Conservation (phyloP, 768 basidiomycete genomes). For the Pulveroboletus ravenelii region DNA sequence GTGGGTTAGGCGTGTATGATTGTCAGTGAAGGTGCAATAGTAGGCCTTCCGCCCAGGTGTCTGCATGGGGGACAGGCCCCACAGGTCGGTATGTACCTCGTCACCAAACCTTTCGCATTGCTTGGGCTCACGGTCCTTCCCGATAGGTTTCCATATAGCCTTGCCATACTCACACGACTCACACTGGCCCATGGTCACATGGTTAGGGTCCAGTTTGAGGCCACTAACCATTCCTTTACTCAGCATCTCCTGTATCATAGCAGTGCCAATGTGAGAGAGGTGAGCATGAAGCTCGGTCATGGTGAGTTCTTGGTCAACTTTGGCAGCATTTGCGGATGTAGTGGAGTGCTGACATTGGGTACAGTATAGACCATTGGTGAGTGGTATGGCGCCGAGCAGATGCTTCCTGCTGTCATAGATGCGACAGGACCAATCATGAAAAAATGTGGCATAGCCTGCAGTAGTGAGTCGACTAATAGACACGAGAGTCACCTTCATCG, state of each 20-base stretch:
- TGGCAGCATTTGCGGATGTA: too few species aligned
- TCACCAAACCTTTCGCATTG: not conserved
- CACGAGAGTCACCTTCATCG: not conserved
- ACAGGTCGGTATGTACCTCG: not conserved
- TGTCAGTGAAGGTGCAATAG: not conserved
- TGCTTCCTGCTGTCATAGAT: not conserved
- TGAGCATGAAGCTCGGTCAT: not conserved
- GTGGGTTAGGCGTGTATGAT: not conserved
- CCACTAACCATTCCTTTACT: not conserved
- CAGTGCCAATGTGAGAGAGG: not conserved
- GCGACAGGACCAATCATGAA: not conserved
- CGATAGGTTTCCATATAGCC: not conserved
- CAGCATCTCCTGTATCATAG: not conserved
- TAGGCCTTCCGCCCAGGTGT: not conserved
- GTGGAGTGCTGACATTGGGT: too few species aligned
- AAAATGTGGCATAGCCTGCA: not conserved
- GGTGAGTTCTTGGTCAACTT: not conserved
- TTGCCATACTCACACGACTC: not conserved
- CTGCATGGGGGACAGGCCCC: not conserved
- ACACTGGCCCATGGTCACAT: not conserved
- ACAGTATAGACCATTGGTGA: not conserved
- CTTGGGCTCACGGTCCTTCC: not conserved
- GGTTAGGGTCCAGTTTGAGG: not conserved
- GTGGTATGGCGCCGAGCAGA: not conserved
- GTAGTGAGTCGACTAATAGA: not conserved